Conservation (phyloP, 306 rosid genomes). For the Argentina anserina region DNA sequence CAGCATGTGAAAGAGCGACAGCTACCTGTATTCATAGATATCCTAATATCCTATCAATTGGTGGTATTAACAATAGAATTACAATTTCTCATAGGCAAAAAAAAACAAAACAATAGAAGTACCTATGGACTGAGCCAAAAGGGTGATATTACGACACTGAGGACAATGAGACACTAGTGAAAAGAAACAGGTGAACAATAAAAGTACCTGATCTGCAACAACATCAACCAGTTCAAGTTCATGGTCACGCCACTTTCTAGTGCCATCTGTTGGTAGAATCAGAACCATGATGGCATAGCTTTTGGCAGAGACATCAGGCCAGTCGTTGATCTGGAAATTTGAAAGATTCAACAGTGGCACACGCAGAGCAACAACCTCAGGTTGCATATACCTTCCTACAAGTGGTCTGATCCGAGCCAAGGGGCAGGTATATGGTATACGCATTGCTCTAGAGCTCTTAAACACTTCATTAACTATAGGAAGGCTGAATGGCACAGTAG, state of each 20-base stretch:
- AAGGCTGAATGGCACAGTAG: conserved; percentile 56
- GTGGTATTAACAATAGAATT: not conserved
- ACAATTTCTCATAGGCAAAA: no score
- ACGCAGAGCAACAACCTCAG: conserved; percentile 86
- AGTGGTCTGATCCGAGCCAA: conserved; percentile 70
- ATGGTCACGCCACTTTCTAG: conserved; percentile 87
- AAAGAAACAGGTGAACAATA: conserved; percentile 14
- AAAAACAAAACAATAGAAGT: not conserved
- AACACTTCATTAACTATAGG: conserved; percentile 76
- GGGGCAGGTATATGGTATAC: conserved; percentile 67
- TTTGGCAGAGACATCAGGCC: conserved; percentile 72
- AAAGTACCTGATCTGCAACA: conserved; percentile 86
- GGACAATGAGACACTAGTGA: conserved; percentile 2
- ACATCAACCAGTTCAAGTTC: conserved; percentile 88
- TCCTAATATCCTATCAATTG: not conserved
- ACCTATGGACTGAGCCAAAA: not conserved
- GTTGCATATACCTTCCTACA: conserved; percentile 65
- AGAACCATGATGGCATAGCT: conserved; percentile 92
- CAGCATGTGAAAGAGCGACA: conserved; percentile 97
- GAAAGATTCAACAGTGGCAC: conserved; percentile 83
- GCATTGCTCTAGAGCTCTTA: conserved; percentile 56
- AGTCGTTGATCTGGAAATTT: conserved; percentile 73
- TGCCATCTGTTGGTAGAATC: conserved; percentile 77
- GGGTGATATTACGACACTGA: not conserved
- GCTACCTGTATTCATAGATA: conserved; percentile 57